Evolutionary conservation across 371 early-diverging fungal genomes (phyloP), one percentile per base, ranked within the genome.

Genomic region (Dinochytrium kinnereticum): DNA sequence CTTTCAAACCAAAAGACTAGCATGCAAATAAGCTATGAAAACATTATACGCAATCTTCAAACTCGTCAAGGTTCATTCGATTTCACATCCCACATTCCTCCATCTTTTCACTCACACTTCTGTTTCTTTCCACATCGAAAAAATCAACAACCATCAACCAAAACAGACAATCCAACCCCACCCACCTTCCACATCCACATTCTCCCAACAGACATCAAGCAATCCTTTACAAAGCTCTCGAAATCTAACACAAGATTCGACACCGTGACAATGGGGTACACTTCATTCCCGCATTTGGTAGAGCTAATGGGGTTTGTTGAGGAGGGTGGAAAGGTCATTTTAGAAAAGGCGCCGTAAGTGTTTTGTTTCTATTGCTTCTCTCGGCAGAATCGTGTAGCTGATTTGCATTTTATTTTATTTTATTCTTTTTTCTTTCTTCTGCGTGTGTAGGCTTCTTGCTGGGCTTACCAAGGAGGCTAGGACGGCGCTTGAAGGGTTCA

Each of bases 341-440:
- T 61, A 17, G 61, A 61, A 36, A 10, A 61, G 24, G 34, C 61
- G 17, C 61, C 61, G 61, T 61, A 61, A 61, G 61, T n/a, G n/a
- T 10, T 33, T 36, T 13, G 34, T 17, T 21, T 10, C 30, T 34
- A 61, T 61, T 34, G 7, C 7, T 61, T 2, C 24, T 53, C 13
- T 13, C 44, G 44, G 13, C 19, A 44, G 2, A 26, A 7, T 37
- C 10, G 30, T 17, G 36, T 5, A 61, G 61, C 10, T 10, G 30
- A 15, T 26, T 61, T 3, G 28, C 61, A 34, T n/a, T n/a, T n/a
- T n/a, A n/a, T n/a, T n/a, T n/a, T n/a, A n/a, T n/a, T n/a, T n/a
- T n/a, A n/a, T n/a, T n/a, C n/a, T n/a, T n/a, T n/a, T n/a, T n/a
- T n/a, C n/a, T n/a, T n/a, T n/a, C n/a, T n/a, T n/a, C n/a, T n/a